Percentiles rank a stretch among this genome's conserved stretches.
Evolutionary conservation across 495 filamentous ascomycete species (phyloP).

Genomic region (Hypoxylon crocopeplum): DNA sequence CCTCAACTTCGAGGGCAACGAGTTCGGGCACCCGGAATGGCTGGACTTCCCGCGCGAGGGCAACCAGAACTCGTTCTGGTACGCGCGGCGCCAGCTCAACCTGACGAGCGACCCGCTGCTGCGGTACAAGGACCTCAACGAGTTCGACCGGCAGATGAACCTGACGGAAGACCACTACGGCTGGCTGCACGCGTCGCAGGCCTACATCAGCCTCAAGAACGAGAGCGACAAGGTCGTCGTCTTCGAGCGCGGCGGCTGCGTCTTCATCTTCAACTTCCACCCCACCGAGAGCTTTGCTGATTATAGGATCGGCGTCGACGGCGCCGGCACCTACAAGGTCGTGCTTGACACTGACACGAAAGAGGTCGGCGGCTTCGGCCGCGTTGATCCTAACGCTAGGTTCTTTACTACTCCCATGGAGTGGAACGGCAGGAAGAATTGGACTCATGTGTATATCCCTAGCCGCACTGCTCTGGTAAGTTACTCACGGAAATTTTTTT

Average conservation of each 20-base stretch:
- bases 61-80: constrained; percentile 96
- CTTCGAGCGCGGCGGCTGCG: constrained; percentile 87
- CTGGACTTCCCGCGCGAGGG: constrained; percentile 96
- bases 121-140: constrained; percentile 90
- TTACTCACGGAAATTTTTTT: background rate
- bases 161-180: constrained; percentile 83
- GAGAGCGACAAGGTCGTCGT: constrained; percentile 94
- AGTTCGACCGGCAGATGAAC: constrained; percentile 95
- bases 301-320: constrained; percentile 88
- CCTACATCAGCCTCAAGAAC: constrained; percentile 92
- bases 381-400: constrained; percentile 75
- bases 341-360: constrained; percentile 82
- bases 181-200: constrained; percentile 88
- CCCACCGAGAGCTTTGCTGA: constrained; percentile 86
- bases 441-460: constrained; percentile 90
- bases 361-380: constrained; percentile 79
- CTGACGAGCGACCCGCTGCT: constrained; percentile 85
- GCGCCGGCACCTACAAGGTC: constrained; percentile 83
- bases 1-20: constrained; percentile 98
- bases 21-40: constrained; percentile 99
- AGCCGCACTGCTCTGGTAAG: constrained; percentile 85
- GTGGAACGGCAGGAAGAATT: constrained; percentile 92
- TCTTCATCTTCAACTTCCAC: constrained; percentile 98
- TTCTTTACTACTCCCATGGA: constrained; percentile 89
- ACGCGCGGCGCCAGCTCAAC: constrained; percentile 94